These are phyloP conservation scores for Coelastrella sp. DNA, from an alignment of 139 green algal genomes.

Conservation along the genomic window DNA sequence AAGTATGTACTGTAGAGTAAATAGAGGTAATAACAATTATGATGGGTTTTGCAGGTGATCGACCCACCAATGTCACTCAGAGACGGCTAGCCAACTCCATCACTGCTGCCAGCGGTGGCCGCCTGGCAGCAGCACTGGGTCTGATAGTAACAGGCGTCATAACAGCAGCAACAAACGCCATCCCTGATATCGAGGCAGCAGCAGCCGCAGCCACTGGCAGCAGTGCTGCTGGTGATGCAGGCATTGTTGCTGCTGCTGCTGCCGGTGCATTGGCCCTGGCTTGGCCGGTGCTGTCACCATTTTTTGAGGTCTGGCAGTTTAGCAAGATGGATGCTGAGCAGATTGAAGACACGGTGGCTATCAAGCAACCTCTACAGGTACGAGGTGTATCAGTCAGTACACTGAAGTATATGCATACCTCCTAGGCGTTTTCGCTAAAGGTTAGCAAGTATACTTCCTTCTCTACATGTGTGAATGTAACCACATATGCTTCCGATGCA, in stretches of 20 bases:
- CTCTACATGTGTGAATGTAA: no score
- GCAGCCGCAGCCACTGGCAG: slow-evolving; percentile 43
- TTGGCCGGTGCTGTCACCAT: slow-evolving; percentile 73
- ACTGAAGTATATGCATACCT: no score
- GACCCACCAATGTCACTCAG: slow-evolving; percentile 59
- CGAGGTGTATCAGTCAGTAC: no score
- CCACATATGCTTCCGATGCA: no score
- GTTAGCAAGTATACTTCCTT: no score
- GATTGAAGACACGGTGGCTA: slow-evolving; percentile 81
- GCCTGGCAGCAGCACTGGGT: slow-evolving; percentile 41
- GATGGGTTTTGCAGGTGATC: slow-evolving; percentile 26
- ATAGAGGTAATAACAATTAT: background rate
- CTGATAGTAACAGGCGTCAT: slow-evolving; percentile 40
- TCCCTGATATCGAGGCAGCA: slow-evolving; percentile 30
- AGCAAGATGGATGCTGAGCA: slow-evolving; percentile 29
- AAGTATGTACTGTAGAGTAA: no score
- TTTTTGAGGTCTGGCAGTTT: slow-evolving; percentile 76
- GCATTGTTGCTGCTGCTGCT: slow-evolving; percentile 43
- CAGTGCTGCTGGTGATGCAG: slow-evolving; percentile 26
- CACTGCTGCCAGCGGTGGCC: slow-evolving; percentile 33
- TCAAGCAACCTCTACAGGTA: slow-evolving; percentile 76
- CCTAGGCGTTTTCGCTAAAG: no score
- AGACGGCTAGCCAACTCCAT: slow-evolving; percentile 65
- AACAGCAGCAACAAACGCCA: slow-evolving; percentile 25
- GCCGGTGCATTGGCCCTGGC: slow-evolving; percentile 58